Conservation (phyloP, 495 filamentous ascomycete genomes). For the Hypoxylon trugodes region DNA sequence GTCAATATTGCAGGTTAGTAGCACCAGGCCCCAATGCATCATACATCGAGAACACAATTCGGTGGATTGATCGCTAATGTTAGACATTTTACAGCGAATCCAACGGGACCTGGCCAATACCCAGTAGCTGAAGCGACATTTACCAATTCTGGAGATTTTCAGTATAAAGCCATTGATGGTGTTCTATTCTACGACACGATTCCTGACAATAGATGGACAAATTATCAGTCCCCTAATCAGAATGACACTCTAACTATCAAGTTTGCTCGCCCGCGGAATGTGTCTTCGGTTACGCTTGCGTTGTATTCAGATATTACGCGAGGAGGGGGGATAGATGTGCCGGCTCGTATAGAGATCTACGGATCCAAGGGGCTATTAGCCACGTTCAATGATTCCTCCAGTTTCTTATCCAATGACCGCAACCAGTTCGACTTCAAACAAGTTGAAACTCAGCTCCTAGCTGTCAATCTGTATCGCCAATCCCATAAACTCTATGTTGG, state of each 20-base stretch:
- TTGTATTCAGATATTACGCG: conserved; percentile 49
- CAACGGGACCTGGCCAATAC: conserved; percentile 48
- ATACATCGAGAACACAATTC: too few species aligned
- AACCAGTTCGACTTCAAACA: conserved; percentile 49
- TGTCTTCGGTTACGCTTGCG: conserved; percentile 52
- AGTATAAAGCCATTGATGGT: conserved; percentile 56
- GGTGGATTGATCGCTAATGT: conserved; percentile 1
- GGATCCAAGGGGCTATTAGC: conserved; percentile 43
- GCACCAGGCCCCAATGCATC: background rate
- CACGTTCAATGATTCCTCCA: conserved; percentile 32
- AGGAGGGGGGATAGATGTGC: conserved; percentile 50
- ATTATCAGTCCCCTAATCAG: conserved; percentile 46
- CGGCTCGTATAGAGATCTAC: conserved; percentile 48
- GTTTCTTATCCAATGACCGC: conserved; percentile 48
- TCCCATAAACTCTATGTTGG: conserved; percentile 41
- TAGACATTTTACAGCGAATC: conserved; percentile 42
- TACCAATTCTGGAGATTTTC: conserved; percentile 43
- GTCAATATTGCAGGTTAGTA: conserved; percentile 50
- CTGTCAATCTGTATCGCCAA: conserved; percentile 45
- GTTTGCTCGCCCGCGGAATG: conserved; percentile 50
- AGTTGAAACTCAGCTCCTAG: conserved; percentile 43
- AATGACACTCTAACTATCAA: conserved; percentile 52
- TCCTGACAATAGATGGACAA: conserved; percentile 58
- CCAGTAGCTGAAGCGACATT: conserved; percentile 49
- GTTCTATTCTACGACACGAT: conserved; percentile 53